These are phyloP conservation scores for Plasmopara muralis DNA, from an alignment of 352 stramenopile species.

Conservation along the genomic window DNA sequence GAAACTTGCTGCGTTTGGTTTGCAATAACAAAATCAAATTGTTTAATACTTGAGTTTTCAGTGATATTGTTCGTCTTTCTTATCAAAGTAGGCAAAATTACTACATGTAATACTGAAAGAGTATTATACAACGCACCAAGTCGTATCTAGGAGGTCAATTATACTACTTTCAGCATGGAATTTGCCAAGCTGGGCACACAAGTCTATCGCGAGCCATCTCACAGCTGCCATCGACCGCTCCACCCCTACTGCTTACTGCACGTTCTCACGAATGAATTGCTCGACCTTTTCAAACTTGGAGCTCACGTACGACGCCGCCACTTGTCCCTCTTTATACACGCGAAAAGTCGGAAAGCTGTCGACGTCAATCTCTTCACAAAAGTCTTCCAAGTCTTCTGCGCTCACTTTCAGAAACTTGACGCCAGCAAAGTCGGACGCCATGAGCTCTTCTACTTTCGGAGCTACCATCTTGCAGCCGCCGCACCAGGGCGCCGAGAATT, in stretches of 20 bases:
- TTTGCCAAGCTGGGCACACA: too few species aligned
- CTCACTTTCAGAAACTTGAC: slow-evolving; percentile 69
- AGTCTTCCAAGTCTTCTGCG: slow-evolving; percentile 65
- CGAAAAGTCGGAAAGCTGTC: slow-evolving; percentile 75
- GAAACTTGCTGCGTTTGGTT: too few species aligned
- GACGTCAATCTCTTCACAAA: slow-evolving; percentile 71
- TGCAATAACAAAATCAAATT: too few species aligned
- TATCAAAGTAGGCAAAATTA: too few species aligned
- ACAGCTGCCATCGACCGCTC: too few species aligned
- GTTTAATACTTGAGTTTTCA: too few species aligned
- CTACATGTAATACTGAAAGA: too few species aligned
- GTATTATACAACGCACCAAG: too few species aligned
- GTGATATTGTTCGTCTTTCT: too few species aligned
- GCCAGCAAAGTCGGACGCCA: slow-evolving; percentile 37
- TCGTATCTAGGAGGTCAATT: too few species aligned
- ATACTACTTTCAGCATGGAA: too few species aligned
- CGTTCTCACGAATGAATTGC: slow-evolving; percentile 58
- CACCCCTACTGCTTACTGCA: slow-evolving; percentile 8
- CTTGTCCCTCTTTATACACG: slow-evolving; percentile 65
- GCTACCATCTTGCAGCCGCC: slow-evolving; percentile 70
- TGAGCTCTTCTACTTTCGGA: slow-evolving; percentile 52
- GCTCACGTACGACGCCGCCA: slow-evolving; percentile 64
- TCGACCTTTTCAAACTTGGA: slow-evolving; percentile 80
- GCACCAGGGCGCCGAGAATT: slow-evolving; percentile 73
- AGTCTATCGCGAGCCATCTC: too few species aligned